Conservation (phyloP, 768 basidiomycete species). For the Kwoniella dejecticola region DNA sequence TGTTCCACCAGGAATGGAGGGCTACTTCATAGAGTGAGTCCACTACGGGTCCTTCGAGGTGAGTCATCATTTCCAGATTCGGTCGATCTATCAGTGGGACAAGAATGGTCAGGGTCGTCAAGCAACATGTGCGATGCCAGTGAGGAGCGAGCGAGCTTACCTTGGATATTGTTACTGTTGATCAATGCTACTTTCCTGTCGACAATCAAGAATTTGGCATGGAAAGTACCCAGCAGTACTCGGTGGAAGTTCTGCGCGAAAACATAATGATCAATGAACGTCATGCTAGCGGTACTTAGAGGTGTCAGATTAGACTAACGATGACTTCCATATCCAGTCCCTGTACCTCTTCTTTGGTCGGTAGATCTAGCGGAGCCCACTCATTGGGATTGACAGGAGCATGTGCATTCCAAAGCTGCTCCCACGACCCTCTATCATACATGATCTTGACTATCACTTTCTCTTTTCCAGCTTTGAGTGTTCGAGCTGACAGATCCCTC, state of each 20-base stretch:
- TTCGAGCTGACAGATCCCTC: slow-evolving; percentile 61
- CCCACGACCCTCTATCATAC: slow-evolving; percentile 68
- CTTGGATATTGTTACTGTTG: slow-evolving; percentile 67
- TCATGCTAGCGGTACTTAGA: neutral
- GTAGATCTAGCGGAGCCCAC: slow-evolving; percentile 62
- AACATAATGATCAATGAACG: too few relatives aligned
- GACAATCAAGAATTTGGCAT: slow-evolving; percentile 70
- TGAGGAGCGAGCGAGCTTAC: slow-evolving; percentile 19
- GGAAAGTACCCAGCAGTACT: slow-evolving; percentile 68
- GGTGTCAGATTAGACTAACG: slow-evolving; percentile 11
- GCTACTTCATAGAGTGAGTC: slow-evolving; percentile 71
- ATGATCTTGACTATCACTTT: slow-evolving; percentile 68
- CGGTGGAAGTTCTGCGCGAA: slow-evolving; percentile 57
- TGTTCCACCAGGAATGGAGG: slow-evolving; percentile 65
- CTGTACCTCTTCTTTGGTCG: slow-evolving; percentile 63
- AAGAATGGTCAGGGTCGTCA: slow-evolving; percentile 5
- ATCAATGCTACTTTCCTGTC: slow-evolving; percentile 69
- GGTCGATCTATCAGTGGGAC: slow-evolving; percentile 53
- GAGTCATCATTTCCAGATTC: slow-evolving; percentile 64
- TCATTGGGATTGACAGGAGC: slow-evolving; percentile 59
- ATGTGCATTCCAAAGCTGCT: slow-evolving; percentile 62
- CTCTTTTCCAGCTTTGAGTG: slow-evolving; percentile 57
- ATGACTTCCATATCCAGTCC: slow-evolving; percentile 66
- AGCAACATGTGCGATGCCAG: too few relatives aligned
- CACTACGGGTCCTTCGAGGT: slow-evolving; percentile 71